phyloP scores from a whole-genome alignment of 208 protist species.

The Novymonas esmeraldas region DNA sequence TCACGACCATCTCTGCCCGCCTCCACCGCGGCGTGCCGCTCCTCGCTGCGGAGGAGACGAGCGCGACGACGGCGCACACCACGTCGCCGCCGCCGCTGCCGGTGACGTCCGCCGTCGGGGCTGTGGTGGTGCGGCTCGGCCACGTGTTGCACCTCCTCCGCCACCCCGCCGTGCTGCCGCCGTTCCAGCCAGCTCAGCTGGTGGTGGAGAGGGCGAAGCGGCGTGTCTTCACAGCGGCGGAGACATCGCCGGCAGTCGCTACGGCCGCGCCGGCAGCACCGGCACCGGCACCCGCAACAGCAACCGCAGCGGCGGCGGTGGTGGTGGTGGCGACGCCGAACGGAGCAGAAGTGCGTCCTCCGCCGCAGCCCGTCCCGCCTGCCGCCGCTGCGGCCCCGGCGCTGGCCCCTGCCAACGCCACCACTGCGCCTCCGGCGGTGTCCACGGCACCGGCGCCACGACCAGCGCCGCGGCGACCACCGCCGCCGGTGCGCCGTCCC shows the following conservation, averaged over 20 bases:
- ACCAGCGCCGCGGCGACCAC: not conserved
- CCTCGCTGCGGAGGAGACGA: not conserved
- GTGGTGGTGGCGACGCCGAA: not conserved
- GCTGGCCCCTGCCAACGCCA: not conserved
- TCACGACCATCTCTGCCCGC: constrained; percentile 18
- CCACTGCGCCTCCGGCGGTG: not conserved
- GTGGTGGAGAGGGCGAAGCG: constrained; percentile 45
- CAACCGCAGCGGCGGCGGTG: not conserved
- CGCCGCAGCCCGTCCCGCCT: not conserved
- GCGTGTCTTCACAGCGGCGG: constrained; percentile 22
- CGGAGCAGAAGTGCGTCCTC: too few species aligned
- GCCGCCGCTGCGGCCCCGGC: not conserved
- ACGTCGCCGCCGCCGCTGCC: constrained; percentile 16
- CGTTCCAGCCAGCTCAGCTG: constrained; percentile 50
- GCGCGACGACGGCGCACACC: not conserved
- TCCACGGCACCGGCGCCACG: not conserved
- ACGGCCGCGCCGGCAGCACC: constrained; percentile 1
- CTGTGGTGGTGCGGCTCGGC: constrained; percentile 37
- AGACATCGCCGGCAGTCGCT: not conserved
- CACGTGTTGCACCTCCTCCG: constrained; percentile 40
- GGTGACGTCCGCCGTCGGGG: constrained; percentile 26
- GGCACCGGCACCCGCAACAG: not conserved
- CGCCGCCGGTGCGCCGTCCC: not conserved
- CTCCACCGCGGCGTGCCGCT: constrained; percentile 39
- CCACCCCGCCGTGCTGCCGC: constrained; percentile 52